phyloP scores from a whole-genome alignment of 495 filamentous ascomycete species.

The Penicillium steckii region DNA sequence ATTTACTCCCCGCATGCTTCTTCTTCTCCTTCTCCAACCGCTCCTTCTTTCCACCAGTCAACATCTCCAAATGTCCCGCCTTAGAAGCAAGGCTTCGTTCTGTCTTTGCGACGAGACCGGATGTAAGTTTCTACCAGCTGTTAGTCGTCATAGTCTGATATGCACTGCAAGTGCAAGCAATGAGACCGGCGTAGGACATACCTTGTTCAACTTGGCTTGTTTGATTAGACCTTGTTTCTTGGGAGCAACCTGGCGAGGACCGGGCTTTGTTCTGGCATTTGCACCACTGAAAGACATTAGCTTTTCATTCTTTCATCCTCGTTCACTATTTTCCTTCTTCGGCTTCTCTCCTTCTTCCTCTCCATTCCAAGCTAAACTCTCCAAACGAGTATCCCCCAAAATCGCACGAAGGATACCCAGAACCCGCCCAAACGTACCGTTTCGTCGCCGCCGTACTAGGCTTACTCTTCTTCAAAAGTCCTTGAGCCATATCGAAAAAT shows the following conservation, averaged over 20 bases:
- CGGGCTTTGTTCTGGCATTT: constrained; percentile 47
- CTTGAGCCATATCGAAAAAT: constrained; percentile 37
- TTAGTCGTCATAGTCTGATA: too few relatives aligned
- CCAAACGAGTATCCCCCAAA: too few relatives aligned
- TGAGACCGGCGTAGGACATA: constrained; percentile 22
- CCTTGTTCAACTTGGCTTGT: constrained; percentile 62
- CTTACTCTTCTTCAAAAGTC: constrained; percentile 38
- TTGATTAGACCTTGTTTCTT: constrained; percentile 62
- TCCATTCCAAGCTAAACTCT: too few relatives aligned
- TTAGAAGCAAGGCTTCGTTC: constrained; percentile 65
- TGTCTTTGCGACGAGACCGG: constrained; percentile 61
- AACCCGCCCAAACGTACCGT: constrained; percentile 39
- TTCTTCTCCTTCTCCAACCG: constrained; percentile 25
- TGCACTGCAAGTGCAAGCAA: not conserved
- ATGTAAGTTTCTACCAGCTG: constrained; percentile 56
- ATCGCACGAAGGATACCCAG: too few relatives aligned
- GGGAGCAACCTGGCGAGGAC: constrained; percentile 62
- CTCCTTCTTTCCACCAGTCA: constrained; percentile 65
- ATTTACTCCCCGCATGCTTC: constrained; percentile 11
- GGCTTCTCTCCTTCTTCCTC: not conserved
- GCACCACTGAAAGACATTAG: constrained; percentile 13
- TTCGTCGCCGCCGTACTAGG: constrained; percentile 22
- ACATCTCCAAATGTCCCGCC: constrained; percentile 72
- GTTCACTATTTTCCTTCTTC: not conserved
- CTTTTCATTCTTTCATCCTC: not conserved